Percentiles rank a stretch among this genome's conserved stretches.
Conservation (phyloP, 208 protist species). For the Acanthamoeba triangularis region DNA sequence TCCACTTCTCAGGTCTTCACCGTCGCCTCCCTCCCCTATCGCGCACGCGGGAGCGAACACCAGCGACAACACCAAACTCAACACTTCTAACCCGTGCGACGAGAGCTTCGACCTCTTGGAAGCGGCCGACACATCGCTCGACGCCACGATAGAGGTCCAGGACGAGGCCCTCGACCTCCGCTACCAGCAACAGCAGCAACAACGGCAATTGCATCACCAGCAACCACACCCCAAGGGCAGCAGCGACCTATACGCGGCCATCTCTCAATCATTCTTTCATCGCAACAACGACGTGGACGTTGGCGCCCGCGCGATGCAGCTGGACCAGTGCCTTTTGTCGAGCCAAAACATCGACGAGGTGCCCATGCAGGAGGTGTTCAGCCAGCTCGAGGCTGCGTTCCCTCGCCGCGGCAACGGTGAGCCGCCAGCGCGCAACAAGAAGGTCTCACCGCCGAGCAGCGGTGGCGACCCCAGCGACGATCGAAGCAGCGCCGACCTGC, state of each 20-base stretch:
- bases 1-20: not conserved
- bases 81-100: not conserved
- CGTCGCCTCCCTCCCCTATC: not conserved
- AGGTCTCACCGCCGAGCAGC: not conserved
- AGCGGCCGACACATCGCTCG: too few species aligned
- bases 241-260: not conserved
- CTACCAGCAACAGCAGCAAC: too few species aligned
- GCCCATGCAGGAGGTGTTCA: slow-evolving; percentile 11
- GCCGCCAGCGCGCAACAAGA: not conserved
- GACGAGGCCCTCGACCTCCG: not conserved
- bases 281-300: not conserved
- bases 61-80: not conserved
- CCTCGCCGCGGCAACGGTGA: not conserved
- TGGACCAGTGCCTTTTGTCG: not conserved
- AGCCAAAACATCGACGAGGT: not conserved
- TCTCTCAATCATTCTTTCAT: slow-evolving; percentile 1
- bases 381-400: slow-evolving; percentile 13
- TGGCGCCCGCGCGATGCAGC: not conserved
- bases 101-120: slow-evolving; percentile 24
- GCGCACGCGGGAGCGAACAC: not conserved
- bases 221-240: not conserved
- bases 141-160: not conserved
- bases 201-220: too few species aligned
- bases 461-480: not conserved
- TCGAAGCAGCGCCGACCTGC: not conserved